These are phyloP conservation scores for Rhododendron ferrugineum DNA, from an alignment of 148 eudicot species.

Conservation along the genomic window DNA sequence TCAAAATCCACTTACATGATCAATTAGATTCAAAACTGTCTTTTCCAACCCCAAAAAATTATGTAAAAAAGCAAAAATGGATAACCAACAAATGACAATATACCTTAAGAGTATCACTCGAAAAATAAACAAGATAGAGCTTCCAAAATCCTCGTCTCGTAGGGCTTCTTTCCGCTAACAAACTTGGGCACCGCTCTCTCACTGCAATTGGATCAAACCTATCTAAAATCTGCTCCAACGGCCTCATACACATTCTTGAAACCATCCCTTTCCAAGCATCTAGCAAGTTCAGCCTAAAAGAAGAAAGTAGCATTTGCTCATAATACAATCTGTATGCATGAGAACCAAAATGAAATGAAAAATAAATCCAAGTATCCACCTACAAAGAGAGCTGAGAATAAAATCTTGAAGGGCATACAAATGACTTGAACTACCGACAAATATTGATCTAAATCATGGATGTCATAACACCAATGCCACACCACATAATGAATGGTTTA, in stretches of 20 bases:
- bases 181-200: background rate
- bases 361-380: background rate
- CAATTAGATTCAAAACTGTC: background rate
- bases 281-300: conserved; percentile 76
- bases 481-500: background rate
- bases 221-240: conserved; percentile 82
- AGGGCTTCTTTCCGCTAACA: background rate
- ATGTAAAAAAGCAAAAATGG: background rate
- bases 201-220: conserved; percentile 6
- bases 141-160: background rate
- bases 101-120: background rate
- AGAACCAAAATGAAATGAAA: background rate
- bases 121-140: background rate
- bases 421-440: background rate
- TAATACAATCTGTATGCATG: background rate
- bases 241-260: conserved; percentile 90
- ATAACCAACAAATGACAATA: background rate
- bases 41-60: background rate
- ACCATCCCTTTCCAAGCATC: conserved; percentile 89
- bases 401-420: background rate
- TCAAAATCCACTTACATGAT: background rate
- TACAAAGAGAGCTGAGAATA: background rate
- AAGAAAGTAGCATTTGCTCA: background rate
- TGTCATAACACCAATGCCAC: background rate
- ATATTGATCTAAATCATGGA: background rate